Evolutionary conservation across 345 rosid genomes (phyloP).

Genomic region (Ricinus communis): DNA sequence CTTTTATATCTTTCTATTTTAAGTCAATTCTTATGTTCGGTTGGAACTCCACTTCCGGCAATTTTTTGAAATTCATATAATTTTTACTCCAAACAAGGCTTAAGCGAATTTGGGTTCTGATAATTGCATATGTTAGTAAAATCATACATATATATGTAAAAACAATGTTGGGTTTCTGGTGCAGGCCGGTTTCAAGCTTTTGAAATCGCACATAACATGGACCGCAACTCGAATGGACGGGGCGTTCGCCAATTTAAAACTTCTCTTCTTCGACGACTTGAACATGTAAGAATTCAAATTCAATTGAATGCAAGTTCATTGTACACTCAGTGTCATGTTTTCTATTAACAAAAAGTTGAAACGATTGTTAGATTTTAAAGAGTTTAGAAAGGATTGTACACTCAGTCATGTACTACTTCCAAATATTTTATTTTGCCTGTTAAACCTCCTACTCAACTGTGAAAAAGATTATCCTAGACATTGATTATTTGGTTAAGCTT

Average conservation of each 20-base stretch:
- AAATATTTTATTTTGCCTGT: not conserved
- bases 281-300: constrained; percentile 46
- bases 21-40: too few species aligned
- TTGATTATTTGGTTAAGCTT: not conserved
- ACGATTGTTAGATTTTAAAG: constrained; percentile 6
- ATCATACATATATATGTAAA: not conserved
- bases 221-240: constrained; percentile 66
- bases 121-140: too few species aligned
- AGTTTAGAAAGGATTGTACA: not conserved
- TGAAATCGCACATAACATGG: constrained; percentile 73
- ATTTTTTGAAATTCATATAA: too few species aligned
- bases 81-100: too few species aligned
- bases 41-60: too few species aligned
- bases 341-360: not conserved
- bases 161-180: constrained; percentile 14
- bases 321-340: not conserved
- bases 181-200: constrained; percentile 92
- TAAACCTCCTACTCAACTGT: not conserved
- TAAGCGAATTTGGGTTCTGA: too few species aligned
- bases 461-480: not conserved
- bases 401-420: not conserved
- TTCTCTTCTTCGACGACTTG: constrained; percentile 83
- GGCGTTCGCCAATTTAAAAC: constrained; percentile 94
- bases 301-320: constrained; percentile 1
- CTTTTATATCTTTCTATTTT: too few species aligned